phyloP scores from a whole-genome alignment of 257 asterid species.

The Eustoma russellianum region DNA sequence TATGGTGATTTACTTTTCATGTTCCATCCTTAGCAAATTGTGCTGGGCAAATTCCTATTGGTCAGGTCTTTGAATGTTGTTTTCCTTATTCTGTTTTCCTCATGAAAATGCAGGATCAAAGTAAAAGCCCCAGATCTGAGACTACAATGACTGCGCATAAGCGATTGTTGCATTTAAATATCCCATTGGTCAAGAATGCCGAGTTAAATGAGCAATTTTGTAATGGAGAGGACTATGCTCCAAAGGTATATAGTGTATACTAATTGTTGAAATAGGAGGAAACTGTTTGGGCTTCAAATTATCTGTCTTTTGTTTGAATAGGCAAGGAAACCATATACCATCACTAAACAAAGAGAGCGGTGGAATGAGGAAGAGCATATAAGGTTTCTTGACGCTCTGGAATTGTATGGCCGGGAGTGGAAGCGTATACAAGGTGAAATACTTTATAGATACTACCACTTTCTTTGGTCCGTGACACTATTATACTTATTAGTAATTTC shows the following conservation, averaged over 20 bases:
- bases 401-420: slow-evolving; percentile 88
- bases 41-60: too few species aligned
- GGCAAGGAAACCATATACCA: slow-evolving; percentile 85
- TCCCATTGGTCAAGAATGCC: too few species aligned
- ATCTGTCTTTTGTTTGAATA: slow-evolving; percentile 18
- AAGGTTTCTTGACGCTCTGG: slow-evolving; percentile 71
- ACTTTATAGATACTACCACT: slow-evolving; percentile 12
- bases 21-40: too few species aligned
- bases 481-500: slow-evolving; percentile 9
- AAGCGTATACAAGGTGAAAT: slow-evolving; percentile 76
- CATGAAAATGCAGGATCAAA: slow-evolving; percentile 31
- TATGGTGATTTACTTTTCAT: too few species aligned
- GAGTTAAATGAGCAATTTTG: too few species aligned
- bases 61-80: too few species aligned
- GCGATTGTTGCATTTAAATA: not conserved
- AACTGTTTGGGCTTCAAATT: slow-evolving; percentile 9
- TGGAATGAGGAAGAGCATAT: slow-evolving; percentile 88
- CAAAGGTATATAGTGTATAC: slow-evolving; percentile 37
- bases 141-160: slow-evolving; percentile 12
- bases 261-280: slow-evolving; percentile 11
- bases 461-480: slow-evolving; percentile 1
- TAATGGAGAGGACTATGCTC: slow-evolving; percentile 27
- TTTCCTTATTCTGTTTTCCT: too few species aligned
- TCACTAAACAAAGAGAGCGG: slow-evolving; percentile 71
- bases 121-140: slow-evolving; percentile 17